These are phyloP conservation scores for Centella asiatica DNA, from an alignment of 129 eudicot species.

Conservation along the genomic window DNA sequence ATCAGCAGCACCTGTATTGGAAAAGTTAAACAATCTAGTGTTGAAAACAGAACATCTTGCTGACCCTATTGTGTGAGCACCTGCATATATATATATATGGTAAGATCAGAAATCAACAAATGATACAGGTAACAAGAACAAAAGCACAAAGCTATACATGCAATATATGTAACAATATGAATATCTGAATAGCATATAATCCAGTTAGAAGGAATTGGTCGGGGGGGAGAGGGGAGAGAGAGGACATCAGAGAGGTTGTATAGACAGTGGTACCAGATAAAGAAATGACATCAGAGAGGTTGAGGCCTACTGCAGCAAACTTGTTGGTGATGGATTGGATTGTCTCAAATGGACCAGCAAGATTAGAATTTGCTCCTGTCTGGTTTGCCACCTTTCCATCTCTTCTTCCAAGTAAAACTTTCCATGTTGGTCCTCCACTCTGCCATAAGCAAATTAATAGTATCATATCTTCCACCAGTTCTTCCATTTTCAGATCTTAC, in stretches of 20 bases:
- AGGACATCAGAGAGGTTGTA: too few species aligned
- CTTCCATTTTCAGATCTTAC: neutral
- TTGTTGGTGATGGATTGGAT: conserved; percentile 47
- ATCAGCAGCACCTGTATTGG: conserved; percentile 30
- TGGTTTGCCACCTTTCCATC: conserved; percentile 51
- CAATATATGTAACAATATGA: too few species aligned
- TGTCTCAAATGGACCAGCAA: conserved; percentile 65
- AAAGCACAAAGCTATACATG: too few species aligned
- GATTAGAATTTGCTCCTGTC: conserved; percentile 36
- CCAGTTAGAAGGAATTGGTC: too few species aligned
- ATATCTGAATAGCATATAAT: too few species aligned
- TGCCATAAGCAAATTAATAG: conserved; percentile 4
- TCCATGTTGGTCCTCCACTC: conserved; percentile 66
- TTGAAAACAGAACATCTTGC: conserved; percentile 31
- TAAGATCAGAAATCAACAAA: too few species aligned
- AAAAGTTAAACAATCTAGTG: conserved; percentile 32
- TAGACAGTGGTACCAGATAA: conserved; percentile 46
- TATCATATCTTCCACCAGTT: neutral
- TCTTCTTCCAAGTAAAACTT: conserved; percentile 42
- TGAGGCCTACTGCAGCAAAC: conserved; percentile 52
- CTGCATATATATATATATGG: conserved; percentile 15
- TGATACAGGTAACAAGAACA: too few species aligned
- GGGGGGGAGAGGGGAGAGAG: too few species aligned
- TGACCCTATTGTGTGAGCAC: conserved; percentile 41
- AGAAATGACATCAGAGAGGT: conserved; percentile 52